Evolutionary conservation across 805 yeast species (phyloP).

Genomic region (Hagleromyces aurorensis): DNA sequence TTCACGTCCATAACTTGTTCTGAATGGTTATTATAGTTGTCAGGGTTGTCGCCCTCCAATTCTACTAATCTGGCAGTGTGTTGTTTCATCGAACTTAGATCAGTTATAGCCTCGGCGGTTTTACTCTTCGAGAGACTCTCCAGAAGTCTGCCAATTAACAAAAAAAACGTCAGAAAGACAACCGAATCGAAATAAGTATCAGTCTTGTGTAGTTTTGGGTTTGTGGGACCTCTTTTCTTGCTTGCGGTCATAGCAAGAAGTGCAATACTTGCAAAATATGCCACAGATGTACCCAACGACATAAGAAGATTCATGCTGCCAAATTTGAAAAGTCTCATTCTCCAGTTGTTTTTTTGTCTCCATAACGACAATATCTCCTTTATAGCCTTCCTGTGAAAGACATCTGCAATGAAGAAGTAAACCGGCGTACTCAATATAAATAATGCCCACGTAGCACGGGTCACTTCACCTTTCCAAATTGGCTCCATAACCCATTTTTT

Average conservation of each 20-base stretch:
- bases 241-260: conserved; percentile 41
- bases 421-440: conserved; percentile 63
- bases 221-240: conserved; percentile 22
- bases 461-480: conserved; percentile 52
- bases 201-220: conserved; percentile 28
- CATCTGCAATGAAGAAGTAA: conserved; percentile 65
- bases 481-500: conserved; percentile 53
- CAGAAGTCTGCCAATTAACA: conserved; percentile 60
- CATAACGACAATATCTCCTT: conserved; percentile 52
- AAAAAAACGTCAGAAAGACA: conserved; percentile 63
- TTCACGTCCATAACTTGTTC: conserved; percentile 36
- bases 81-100: conserved; percentile 45
- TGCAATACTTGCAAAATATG: conserved; percentile 61
- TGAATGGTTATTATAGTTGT: too few relatives aligned
- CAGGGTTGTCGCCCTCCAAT: conserved; percentile 11
- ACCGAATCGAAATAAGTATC: conserved; percentile 72
- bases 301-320: conserved; percentile 75
- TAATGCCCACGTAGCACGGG: conserved; percentile 58
- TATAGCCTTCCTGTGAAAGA: conserved; percentile 60
- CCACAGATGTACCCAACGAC: conserved; percentile 64
- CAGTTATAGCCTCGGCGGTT: conserved; percentile 57
- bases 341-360: conserved; percentile 47
- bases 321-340: conserved; percentile 51
- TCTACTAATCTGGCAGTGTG: conserved; percentile 37
- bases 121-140: conserved; percentile 60